A percentile compares a stretch with the other conserved stretches of the same genome.
Conservation (phyloP, 768 basidiomycete species). For the Lentinus tigrinus region DNA sequence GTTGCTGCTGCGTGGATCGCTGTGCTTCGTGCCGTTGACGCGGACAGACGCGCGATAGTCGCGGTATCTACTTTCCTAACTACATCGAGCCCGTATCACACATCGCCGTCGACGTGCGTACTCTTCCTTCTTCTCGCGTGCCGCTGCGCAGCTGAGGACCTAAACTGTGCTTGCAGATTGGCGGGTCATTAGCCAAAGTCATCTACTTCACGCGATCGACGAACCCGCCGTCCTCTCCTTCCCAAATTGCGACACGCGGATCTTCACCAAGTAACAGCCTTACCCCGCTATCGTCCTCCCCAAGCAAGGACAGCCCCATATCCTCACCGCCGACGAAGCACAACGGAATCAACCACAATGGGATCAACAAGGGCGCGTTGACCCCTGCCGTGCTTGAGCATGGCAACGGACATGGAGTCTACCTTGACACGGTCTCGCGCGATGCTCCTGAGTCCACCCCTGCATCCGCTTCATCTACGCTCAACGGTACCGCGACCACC, state of each 20-base stretch:
- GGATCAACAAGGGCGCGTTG: conserved; percentile 67
- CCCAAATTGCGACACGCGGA: conserved; percentile 58
- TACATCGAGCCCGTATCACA: conserved; percentile 97
- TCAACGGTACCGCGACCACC: conserved; percentile 31
- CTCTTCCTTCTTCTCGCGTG: not conserved
- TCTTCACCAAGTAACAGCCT: conserved; percentile 48
- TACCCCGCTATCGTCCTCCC: conserved; percentile 31
- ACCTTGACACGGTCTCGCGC: not conserved
- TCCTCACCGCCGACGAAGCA: conserved; percentile 32
- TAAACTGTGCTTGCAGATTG: conserved; percentile 59
- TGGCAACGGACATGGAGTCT: conserved; percentile 9
- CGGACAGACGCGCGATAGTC: conserved; percentile 83
- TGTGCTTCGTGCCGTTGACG: conserved; percentile 10
- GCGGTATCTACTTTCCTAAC: conserved; percentile 97
- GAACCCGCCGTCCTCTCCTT: conserved; percentile 78
- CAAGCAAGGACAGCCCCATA: conserved; percentile 24
- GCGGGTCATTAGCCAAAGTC: conserved; percentile 95
- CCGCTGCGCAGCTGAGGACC: conserved; percentile 12
- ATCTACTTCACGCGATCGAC: conserved; percentile 97
- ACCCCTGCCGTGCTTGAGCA: conserved; percentile 68
- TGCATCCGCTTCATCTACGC: conserved; percentile 16
- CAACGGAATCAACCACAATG: conserved; percentile 38
- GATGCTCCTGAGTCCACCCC: not conserved
- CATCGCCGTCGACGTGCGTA: conserved; percentile 92
- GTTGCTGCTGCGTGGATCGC: conserved; percentile 6